Percentiles rank a stretch among this genome's conserved stretches.
phyloP scores from a whole-genome alignment of 2,329 filamentous ascomycete genomes.

The Rhynchosporium agropyri region DNA sequence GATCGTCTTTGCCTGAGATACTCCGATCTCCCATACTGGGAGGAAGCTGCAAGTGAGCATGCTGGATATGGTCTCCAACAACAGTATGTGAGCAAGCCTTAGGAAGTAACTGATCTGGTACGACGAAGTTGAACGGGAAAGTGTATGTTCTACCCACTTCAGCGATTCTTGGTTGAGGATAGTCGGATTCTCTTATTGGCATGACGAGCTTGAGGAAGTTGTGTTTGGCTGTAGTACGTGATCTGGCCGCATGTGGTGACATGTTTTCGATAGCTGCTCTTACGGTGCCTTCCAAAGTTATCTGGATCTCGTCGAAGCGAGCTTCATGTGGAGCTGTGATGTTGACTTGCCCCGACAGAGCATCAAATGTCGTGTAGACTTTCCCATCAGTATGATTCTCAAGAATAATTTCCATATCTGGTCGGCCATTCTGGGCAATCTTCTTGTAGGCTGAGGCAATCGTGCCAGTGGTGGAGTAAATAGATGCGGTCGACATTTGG shows the following conservation, averaged over 20 bases:
- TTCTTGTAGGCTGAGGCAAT: constrained; percentile 37
- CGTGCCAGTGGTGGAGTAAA: constrained; percentile 34
- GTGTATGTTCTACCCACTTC: constrained; percentile 40
- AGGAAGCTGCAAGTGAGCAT: constrained; percentile 40
- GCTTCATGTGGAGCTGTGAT: constrained; percentile 38
- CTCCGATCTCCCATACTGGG: constrained; percentile 40
- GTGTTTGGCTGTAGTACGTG: constrained; percentile 38
- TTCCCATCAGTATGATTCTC: constrained; percentile 37
- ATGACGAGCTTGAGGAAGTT: constrained; percentile 42
- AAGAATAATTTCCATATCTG: constrained; percentile 39
- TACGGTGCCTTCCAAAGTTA: constrained; percentile 39
- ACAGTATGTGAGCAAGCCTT: constrained; percentile 36
- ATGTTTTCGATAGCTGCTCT: constrained; percentile 40
- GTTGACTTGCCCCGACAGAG: constrained; percentile 36
- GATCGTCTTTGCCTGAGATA: constrained; percentile 34
- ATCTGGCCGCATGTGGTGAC: constrained; percentile 32
- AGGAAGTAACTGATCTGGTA: constrained; percentile 41
- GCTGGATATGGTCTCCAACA: constrained; percentile 36
- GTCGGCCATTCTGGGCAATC: constrained; percentile 27
- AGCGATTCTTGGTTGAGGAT: constrained; percentile 39
- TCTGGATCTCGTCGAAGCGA: constrained; percentile 40
- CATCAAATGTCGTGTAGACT: constrained; percentile 40
- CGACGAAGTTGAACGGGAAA: constrained; percentile 42
- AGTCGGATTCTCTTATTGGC: constrained; percentile 39
- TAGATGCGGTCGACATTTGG: constrained; percentile 35